Evolutionary conservation across 768 basidiomycete species (phyloP).

Genomic region (Mycena metata): DNA sequence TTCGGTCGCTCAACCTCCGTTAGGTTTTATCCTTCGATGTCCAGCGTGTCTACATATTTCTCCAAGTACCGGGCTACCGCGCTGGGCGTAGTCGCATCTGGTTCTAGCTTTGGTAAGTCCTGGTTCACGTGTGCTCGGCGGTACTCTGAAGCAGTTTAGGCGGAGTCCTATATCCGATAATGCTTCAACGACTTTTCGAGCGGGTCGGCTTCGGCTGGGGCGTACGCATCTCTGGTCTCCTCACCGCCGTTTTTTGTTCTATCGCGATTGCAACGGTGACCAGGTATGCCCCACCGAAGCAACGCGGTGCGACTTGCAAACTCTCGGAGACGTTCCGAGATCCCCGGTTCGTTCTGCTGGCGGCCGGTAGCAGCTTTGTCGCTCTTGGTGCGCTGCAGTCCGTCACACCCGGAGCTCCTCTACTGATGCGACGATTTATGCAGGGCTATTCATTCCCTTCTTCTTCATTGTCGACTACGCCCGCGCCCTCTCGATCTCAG

Average conservation of each 20-base stretch:
- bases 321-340: constrained; percentile 59
- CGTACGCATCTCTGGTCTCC: constrained; percentile 68
- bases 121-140: neutral
- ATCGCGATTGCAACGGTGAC: constrained; percentile 63
- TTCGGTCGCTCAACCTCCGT: constrained; percentile 28
- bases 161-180: constrained; percentile 77
- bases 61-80: constrained; percentile 76
- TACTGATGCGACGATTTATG: neutral
- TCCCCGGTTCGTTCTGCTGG: constrained; percentile 64
- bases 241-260: constrained; percentile 62
- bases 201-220: constrained; percentile 73
- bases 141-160: constrained; percentile 51
- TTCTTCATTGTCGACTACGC: constrained; percentile 78
- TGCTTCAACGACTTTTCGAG: constrained; percentile 70
- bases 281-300: constrained; percentile 47
- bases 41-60: constrained; percentile 78
- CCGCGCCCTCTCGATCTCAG: constrained; percentile 55
- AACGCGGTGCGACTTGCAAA: constrained; percentile 46
- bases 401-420: neutral
- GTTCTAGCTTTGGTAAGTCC: constrained; percentile 71
- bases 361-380: constrained; percentile 67
- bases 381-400: constrained; percentile 64
- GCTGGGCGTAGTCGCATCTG: constrained; percentile 76
- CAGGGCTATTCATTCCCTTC: constrained; percentile 80
- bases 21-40: constrained; percentile 79